Base-by-base conservation (phyloP, 2,329 filamentous ascomycete genomes). In the Ascochyta lentis region DNA sequence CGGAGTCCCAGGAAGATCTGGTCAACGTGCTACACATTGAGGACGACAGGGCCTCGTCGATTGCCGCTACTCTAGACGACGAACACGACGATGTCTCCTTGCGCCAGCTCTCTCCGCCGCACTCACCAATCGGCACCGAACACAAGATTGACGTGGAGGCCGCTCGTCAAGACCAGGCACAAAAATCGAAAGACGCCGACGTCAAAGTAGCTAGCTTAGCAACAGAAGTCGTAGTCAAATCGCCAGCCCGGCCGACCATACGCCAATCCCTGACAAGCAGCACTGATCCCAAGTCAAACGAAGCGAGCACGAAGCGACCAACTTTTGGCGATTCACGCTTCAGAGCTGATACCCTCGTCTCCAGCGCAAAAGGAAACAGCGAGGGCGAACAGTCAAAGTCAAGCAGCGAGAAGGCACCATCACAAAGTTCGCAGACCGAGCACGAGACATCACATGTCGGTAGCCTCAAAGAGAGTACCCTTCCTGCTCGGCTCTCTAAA, bases 401-500 rank as follows among this genome's bases (percentile, higher is more conserved):
- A 3, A 66, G 69, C 2, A 73, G 69, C 16, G 83, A 80, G 6
- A 62, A 58, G 13, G 50, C 58, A 2, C 53, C 49, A 10, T 70
- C 71, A 9, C 56, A 62, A 13, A 59, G 46, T 16, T 72, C 68
- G 13, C 67, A 62, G 0, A 69, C 65, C 1, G 75, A 67, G 22
- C 58, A 58, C n/a, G 57, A 51, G 8, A 49, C 75, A 2, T 82
- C 83, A 2, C 76, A 77, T 13, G 73, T 78, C 7, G 75, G 74
- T 15, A 84, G 77, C 39, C 56, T 71, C 5, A 58, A 59, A 6
- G 60, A 66, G 7, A 85, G 86, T 3, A 81, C 81, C 10, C 81
- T 96, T 9, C 90, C 91, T 0, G 79, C 82, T n/a, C 85, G 86
- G 12, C 76, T 92, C 31, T 95, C 92, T 1, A 88, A 86, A 58